Base-by-base conservation (phyloP, 345 rosid genomes). In the Pistacia integerrima region DNA sequence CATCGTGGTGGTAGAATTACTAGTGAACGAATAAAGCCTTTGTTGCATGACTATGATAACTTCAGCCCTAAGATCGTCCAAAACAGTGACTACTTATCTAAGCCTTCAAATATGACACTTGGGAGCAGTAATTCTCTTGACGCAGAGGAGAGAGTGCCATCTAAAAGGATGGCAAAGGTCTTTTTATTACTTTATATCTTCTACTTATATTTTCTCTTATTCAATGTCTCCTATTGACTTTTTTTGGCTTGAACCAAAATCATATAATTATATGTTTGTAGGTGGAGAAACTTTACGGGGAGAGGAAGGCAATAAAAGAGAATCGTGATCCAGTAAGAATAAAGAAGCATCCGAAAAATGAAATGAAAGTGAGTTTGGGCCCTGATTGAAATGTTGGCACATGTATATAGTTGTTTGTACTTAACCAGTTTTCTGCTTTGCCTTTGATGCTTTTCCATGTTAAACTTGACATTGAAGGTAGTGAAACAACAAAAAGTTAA, bases 91-190 rank as follows among this genome's bases (percentile, higher is more conserved):
- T 74, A 74, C 62, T 77, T 84, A 58, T 35, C 85, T 69, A 86
- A 67, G 84, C 81, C 87, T 79, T 81, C 88, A 69, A 82, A 88
- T 75, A 41, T 76, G 65, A 77, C 74, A 38, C 80, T 70, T 74
- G 83, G 75, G n/a, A 78, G 82, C 59, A 75, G 81, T 36, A 82
- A 89, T 51, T 83, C 86, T 77, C 73, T 82, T 70, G 85, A 78
- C 54, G 56, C 81, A 20, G 83, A 78, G 66, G 91, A 85, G 79
- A 87, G 86, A 78, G 85, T 77, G 64, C 82, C 74, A 22, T 77
- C 83, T 79, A 76, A 79, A 70, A 85, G 76, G 79, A 80, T 69
- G 74, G 82, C 68, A 75, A 90, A 85, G 84, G 93, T 88, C 79
- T 77, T 22, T 55, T 56, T 58, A 17, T 55, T 81, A 7, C 17